Evolutionary conservation across 805 yeast species (phyloP), one percentile per base, ranked within the genome.

Genomic region (Cyberlindnera samutprakarnensis): DNA sequence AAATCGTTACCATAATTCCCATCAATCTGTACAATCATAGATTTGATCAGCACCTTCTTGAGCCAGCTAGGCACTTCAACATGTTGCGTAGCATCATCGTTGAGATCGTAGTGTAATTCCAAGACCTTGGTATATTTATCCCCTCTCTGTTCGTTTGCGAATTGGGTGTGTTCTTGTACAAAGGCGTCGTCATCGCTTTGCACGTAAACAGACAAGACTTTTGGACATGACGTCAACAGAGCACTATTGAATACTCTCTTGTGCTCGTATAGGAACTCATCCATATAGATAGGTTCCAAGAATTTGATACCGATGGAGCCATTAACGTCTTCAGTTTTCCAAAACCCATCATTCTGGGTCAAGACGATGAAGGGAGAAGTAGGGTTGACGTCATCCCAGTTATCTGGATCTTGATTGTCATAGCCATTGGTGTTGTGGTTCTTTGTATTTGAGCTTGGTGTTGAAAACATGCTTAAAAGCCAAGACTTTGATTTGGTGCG

Each of bases 211-310:
- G 61, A 46, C 1, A 60, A 43, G 5, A 30, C 36, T 25, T 51
- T 54, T 4, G 70, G 70, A 8, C 66, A 62, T 6, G 68, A 58
- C 22, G 57, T 56, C 47, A 63, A 47, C 17, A 59, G 35, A 18
- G 59, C 62, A 14, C 57, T 57, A 40, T 59, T 57, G n/a, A 49
- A 42, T 18, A 56, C 56, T 21, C 62, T 44, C 8, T 59, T 58
- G 38, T 65, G 68, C 3, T 46, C 14, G 37, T 64, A 62, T 6
- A 51, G 39, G 10, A 65, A 28, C 19, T 51, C 58, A 9, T 56
- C 58, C 31, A 65, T 35, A 38, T 56, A 58, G 3, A 64, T 39
- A 7, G 70, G 67, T 23, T 61, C 58, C 8, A 51, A 39, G 31
- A 65, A 62, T 32, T 59, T 51, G 11, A 62, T 49, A 0, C 64